Evolutionary conservation across 768 basidiomycete species (phyloP).

Genomic region (Leccinum fibrillosum): DNA sequence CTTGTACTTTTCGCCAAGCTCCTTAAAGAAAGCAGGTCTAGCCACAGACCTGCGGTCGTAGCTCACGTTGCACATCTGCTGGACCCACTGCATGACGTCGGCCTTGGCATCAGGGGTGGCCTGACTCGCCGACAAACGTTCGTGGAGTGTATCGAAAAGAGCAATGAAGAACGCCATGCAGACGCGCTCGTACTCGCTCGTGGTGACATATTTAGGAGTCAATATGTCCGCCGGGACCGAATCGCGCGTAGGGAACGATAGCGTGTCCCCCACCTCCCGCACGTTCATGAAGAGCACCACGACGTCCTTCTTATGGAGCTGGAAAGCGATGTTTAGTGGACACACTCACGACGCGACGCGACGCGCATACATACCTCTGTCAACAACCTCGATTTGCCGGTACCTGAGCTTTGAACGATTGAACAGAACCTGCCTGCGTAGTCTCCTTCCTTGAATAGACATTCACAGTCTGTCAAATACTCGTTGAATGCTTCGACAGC

Average conservation of each 20-base stretch:
- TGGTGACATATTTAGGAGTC: not conserved
- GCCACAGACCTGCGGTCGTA: not conserved
- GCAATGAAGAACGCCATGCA: constrained; percentile 8
- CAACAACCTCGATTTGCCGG: constrained; percentile 1
- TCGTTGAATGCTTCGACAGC: constrained; percentile 5
- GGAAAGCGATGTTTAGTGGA: not conserved
- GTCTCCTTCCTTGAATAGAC: not conserved
- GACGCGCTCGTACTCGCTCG: not conserved
- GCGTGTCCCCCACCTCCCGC: not conserved
- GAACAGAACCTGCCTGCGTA: constrained; percentile 4
- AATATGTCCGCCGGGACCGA: not conserved
- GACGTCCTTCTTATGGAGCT: not conserved
- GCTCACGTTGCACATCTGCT: not conserved
- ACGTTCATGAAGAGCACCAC: not conserved
- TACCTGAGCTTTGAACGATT: constrained; percentile 3
- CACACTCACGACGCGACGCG: too few relatives aligned
- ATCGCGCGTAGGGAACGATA: not conserved
- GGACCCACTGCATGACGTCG: not conserved
- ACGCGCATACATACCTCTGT: not conserved
- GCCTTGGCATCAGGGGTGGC: not conserved
- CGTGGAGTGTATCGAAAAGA: constrained; percentile 4
- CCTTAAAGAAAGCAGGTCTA: not conserved
- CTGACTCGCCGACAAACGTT: not conserved
- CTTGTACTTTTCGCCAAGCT: not conserved
- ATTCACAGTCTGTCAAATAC: constrained; percentile 4